A percentile compares a stretch with the other conserved stretches of the same genome.
Evolutionary conservation across 176 grass and related monocot species (phyloP).

Genomic region (Puccinellia tenuiflora): DNA sequence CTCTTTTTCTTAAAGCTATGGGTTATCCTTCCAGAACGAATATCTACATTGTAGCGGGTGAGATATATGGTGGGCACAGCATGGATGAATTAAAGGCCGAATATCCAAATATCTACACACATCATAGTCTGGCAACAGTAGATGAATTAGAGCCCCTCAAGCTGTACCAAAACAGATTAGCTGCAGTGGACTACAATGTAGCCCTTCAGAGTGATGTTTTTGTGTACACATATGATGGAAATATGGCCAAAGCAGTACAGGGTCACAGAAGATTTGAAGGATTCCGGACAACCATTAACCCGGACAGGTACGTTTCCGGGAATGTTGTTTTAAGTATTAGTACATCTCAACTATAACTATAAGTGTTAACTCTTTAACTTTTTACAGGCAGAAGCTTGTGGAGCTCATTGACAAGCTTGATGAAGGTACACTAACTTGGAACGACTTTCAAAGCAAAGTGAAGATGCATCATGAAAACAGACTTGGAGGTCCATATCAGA

Average conservation of each 20-base stretch:
- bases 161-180: constrained; percentile 76
- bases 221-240: constrained; percentile 95
- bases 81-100: constrained; percentile 59
- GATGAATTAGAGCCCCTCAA: constrained; percentile 58
- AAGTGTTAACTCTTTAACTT: constrained; percentile 18
- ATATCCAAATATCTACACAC: constrained; percentile 85
- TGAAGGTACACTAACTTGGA: constrained; percentile 55
- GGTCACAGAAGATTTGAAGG: constrained; percentile 92
- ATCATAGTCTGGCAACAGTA: constrained; percentile 49
- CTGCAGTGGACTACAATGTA: constrained; percentile 84
- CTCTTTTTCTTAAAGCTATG: constrained; percentile 87
- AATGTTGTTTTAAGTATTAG: constrained; percentile 26
- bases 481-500: constrained; percentile 80
- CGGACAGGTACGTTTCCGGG: constrained; percentile 52
- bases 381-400: constrained; percentile 65
- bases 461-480: constrained; percentile 61
- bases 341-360: constrained; percentile 14
- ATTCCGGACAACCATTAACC: constrained; percentile 79
- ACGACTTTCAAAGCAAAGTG: constrained; percentile 51
- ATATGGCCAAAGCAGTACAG: constrained; percentile 96
- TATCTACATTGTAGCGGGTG: constrained; percentile 90
- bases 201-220: constrained; percentile 82
- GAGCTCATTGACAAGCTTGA: constrained; percentile 77
- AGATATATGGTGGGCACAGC: constrained; percentile 79
- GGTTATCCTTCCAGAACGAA: constrained; percentile 91